Evolutionary conservation across 805 yeast genomes (phyloP), one percentile per base, ranked within the genome.

Genomic region (Candida incommunis): DNA sequence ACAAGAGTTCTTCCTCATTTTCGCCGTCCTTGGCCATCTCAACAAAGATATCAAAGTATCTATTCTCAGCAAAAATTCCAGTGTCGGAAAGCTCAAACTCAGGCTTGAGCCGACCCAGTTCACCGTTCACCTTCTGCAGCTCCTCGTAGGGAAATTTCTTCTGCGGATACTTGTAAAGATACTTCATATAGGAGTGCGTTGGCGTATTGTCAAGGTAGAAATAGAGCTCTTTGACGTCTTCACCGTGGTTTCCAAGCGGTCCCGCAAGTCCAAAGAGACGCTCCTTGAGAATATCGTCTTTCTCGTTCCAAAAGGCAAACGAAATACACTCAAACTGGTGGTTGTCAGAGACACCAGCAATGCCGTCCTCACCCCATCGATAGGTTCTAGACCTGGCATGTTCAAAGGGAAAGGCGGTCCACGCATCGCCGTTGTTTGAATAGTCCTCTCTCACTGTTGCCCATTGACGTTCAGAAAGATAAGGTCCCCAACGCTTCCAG

Each of bases 301-400:
- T 69, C 52, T 83, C 95, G 65, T 87, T 87, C 96, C 96, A 87
- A 49, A 88, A 68, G 2, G 88, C 95, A 68, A 87, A 69, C n/a
- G 82, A 73, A 53, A 84, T 62, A 59, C 90, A 80, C 25, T 84
- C 66, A 52, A 75, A 62, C 58, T 84, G 95, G 57, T 82, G 86
- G 49, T 82, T 76, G 59, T 87, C 96, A 49, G 83, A 75, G 20
- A 84, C 80, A 43, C 96, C 96, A 9, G 90, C 94, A 53, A 87
- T 66, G 2, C 96, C 96, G 60, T 87, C 96, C 61, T 88, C 96
- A 37, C 95, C 95, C 96, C 96, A 87, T 40, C 96, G 70, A 60
- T 82, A 87, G 13, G 84, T 76, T 51, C 96, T 68, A 21, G 87
- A 75, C 48, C 77, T 70, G 1, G 94, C 81, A 49, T 84, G 86